A percentile compares a stretch with the other conserved stretches of the same genome.
Conservation (phyloP, 2,329 filamentous ascomycete genomes). For the Aspergillus aculeatus region DNA sequence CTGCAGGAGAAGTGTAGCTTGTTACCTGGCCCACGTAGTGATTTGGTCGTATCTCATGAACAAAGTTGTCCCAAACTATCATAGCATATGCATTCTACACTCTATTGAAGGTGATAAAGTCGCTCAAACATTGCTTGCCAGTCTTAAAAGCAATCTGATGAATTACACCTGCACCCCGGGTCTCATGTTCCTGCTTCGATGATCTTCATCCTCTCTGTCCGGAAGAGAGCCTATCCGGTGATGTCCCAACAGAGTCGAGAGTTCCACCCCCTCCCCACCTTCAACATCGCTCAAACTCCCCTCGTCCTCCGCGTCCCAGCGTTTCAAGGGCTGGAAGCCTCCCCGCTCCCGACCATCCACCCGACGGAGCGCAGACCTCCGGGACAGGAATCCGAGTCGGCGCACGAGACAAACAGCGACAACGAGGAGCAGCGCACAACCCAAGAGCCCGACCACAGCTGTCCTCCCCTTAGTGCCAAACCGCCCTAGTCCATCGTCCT, state of each 20-base stretch:
- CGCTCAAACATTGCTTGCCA: too few relatives aligned
- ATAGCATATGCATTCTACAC: too few relatives aligned
- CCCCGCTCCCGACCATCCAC: conserved; percentile 2
- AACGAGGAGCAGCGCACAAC: background rate
- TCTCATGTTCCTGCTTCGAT: background rate
- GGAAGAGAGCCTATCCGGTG: background rate
- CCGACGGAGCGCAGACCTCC: background rate
- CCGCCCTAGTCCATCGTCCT: background rate
- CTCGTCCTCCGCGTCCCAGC: conserved; percentile 6
- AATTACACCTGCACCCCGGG: background rate
- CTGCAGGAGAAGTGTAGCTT: background rate
- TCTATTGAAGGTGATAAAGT: too few relatives aligned
- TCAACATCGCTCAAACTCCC: conserved; percentile 14
- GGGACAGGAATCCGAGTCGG: background rate
- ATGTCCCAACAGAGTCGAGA: conserved; percentile 15
- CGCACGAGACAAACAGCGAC: background rate
- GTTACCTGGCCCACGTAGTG: too few relatives aligned
- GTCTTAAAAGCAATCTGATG: too few relatives aligned
- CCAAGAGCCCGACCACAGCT: too few relatives aligned
- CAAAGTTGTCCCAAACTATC: too few relatives aligned
- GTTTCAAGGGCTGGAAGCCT: conserved; percentile 5
- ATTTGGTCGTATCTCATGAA: too few relatives aligned
- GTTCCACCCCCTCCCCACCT: conserved; percentile 7
- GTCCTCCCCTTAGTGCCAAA: too few relatives aligned
- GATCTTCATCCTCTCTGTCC: background rate